Base-by-base conservation (phyloP, 1,284 basidiomycete genomes). In the Pseudozyma sp. region DNA sequence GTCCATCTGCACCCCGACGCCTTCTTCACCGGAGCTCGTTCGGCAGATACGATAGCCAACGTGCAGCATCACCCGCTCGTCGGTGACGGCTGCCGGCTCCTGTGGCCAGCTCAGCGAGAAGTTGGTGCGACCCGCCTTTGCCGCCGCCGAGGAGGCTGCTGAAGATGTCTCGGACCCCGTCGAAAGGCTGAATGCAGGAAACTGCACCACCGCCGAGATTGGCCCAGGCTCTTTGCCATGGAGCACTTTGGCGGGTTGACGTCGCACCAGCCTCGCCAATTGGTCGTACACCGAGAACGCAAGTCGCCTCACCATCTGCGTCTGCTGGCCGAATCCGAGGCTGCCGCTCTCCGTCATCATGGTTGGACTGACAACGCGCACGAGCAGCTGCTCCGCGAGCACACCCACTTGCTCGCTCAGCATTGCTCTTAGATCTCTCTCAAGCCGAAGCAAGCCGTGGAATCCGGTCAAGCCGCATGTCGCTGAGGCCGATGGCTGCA, bases 271-370 rank as follows among this genome's bases (percentile, higher is more conserved):
- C 24, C 77, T 52, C 17, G 55, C 53, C 43, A 78, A 53, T 48
- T 72, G 66, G 42, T 78, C 77, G 53, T 76, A 78, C 34, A 78
- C 64, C 19, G 67, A 64, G 35, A 78, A 68, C 5, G 58, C 68
- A 34, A 76, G 44, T 11, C 54, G 35, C 24, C 69, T 50, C 50
- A 78, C 30, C 16, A 57, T 46, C 24, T 64, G 50, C 35, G 35
- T 33, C 10, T 57, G 46, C 46, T 63, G 57, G 7, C 69, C 61
- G 11, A 78, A 56, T 0, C 70, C 68, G 4, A 68, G 48, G 33
- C 58, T 62, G 24, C 64, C 73, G 43, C 62, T 55, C 39, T 78
- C 73, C 24, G 62, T 69, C 52, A 77, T 50, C 55, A 74, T 62
- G 24, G 52, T 47, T 17, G 73, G 65, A 9, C 61, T 49, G 10